Base-by-base conservation (phyloP, 2,329 filamentous ascomycete genomes). In the Pseudogymnoascus sp. region DNA sequence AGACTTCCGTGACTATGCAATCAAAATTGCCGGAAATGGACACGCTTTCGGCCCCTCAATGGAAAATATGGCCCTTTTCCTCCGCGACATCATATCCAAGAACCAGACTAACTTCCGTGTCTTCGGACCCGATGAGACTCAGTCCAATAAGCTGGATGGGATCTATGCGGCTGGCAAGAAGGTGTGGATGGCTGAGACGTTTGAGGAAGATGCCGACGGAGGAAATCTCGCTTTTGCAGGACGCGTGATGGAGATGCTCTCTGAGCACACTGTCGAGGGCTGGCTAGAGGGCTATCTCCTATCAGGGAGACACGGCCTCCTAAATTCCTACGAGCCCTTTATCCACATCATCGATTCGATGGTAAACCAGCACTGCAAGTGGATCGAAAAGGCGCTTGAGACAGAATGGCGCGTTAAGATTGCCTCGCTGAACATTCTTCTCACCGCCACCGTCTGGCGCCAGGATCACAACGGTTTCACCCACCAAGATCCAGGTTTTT, bases 341-440 rank as follows among this genome's bases (percentile, higher is more conserved):
- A 89, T 92, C 65, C 88, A 92, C 71, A 85, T 93, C 70, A 91
- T 93, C 69, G 88, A 92, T 74, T 90, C 87, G 1, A 93, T 93
- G 89, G 89, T 93, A 65, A 91, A 91, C 73, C 89, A 91, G 77
- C 89, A 93, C 76, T 91, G 88, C 79, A 93, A 93, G 75, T 92
- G 89, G 89, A 82, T 92, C 61, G 89, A 93, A 74, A 93, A 92
- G 77, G 89, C 86, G 68, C 78, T 86, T n/a, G 89, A 92, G 71
- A 86, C 92, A 18, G 85, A 89, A 70, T 93, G 89, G 89, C 85
- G 89, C 61, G 83, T 80, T 69, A 87, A 87, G 73, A 78, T 92
- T 10, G 82, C 88, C 7, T 91, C 88, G 0, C 83, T 93, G 69
- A 93, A 93, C 77, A 91, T 92, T 68, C 81, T 93, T 12, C 80